Conservation (phyloP, 371 early-diverging fungal genomes). For the Haplosporangium sp. region DNA sequence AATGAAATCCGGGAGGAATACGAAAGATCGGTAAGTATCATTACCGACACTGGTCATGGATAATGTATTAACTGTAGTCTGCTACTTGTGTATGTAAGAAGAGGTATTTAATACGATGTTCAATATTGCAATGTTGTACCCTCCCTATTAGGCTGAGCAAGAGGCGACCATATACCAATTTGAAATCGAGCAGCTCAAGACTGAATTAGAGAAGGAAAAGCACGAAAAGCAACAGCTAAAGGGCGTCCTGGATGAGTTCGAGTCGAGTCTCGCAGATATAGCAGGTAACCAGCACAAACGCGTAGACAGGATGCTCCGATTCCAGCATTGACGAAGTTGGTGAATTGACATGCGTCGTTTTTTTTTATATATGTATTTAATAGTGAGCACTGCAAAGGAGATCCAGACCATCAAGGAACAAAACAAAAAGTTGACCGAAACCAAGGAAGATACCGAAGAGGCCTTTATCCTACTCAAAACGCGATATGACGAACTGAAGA, state of each 20-base stretch:
- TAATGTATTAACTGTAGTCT: not conserved
- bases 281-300: slow-evolving; percentile 26
- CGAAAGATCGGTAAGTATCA: slow-evolving; percentile 37
- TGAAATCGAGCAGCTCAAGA: slow-evolving; percentile 49
- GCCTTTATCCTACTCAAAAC: slow-evolving; percentile 43
- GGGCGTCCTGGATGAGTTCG: slow-evolving; percentile 48
- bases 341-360: not conserved
- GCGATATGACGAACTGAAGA: slow-evolving; percentile 45
- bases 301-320: too few species aligned
- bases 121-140: not conserved
- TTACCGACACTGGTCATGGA: not conserved
- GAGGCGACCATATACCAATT: slow-evolving; percentile 42
- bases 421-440: slow-evolving; percentile 33
- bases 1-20: slow-evolving; percentile 55
- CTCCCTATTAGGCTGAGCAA: slow-evolving; percentile 42
- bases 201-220: slow-evolving; percentile 36
- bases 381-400: slow-evolving; percentile 46
- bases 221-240: slow-evolving; percentile 38
- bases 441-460: slow-evolving; percentile 38
- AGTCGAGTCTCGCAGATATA: slow-evolving; percentile 46
- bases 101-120: too few species aligned
- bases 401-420: slow-evolving; percentile 48
- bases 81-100: not conserved
- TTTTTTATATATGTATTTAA: not conserved
- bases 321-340: not conserved